These are phyloP conservation scores for Graphilbum fragrans DNA, from an alignment of 2,329 filamentous ascomycete genomes.

Conservation along the genomic window DNA sequence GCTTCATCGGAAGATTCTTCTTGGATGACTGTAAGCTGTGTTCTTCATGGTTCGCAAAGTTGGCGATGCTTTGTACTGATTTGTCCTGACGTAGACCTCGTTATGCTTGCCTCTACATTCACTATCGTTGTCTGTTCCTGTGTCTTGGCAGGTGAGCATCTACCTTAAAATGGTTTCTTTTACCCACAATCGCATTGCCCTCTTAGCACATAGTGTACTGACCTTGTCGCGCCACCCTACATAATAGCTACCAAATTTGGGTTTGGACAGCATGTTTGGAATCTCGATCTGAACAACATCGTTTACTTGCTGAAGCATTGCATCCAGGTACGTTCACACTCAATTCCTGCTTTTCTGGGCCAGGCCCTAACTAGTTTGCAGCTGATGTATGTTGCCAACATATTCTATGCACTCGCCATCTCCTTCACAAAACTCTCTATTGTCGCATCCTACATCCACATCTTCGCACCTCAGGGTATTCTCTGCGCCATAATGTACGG, in stretches of 20 bases:
- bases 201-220: no score
- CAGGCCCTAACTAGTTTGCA: neutral
- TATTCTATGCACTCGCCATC: conserved; percentile 15
- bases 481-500: conserved; percentile 17
- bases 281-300: conserved; percentile 10
- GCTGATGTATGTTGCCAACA: conserved; percentile 15
- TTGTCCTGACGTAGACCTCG: neutral
- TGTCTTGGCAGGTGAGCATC: conserved; percentile 7
- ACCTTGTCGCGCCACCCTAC: neutral
- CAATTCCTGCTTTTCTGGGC: neutral
- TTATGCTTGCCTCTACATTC: conserved; percentile 12
- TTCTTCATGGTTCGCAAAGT: neutral
- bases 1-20: conserved; percentile 11
- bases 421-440: conserved; percentile 19
- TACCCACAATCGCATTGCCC: no score
- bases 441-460: conserved; percentile 16
- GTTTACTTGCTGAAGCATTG: conserved; percentile 8
- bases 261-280: conserved; percentile 16
- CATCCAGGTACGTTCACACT: conserved; percentile 4
- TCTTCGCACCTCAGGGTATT: conserved; percentile 17
- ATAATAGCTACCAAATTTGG: conserved; percentile 11
- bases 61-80: neutral
- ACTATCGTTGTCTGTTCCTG: conserved; percentile 11
- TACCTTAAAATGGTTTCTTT: neutral
- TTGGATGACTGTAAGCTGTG: conserved; percentile 10